Base-by-base conservation (phyloP, 306 rosid genomes). In the Leucaena leucocephala region DNA sequence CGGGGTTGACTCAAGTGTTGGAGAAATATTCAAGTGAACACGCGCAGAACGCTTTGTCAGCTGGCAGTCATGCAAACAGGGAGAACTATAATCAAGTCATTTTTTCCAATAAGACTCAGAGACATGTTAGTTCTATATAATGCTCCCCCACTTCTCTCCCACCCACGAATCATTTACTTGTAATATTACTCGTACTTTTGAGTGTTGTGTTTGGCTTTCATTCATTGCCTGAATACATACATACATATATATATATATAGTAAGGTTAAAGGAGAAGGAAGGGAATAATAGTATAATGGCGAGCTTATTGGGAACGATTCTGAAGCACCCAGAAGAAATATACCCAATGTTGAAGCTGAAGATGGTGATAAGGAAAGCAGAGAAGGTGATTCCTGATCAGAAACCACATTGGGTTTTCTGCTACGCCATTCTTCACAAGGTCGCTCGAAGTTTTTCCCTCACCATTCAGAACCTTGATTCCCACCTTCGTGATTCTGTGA, bases 321-420 rank as follows among this genome's bases (percentile, higher is more conserved):
- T 75, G 35, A 62, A n/a, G 21, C 71, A 75, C 17, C 79, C 71
- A 0, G 71, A 45, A 59, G 78, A 75, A 6, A 33, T 75, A 0
- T 62, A 75, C 6, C 71, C 71, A 1, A 5, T 62, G 35, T 39
- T 75, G 61, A 75, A 75, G 7, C 8, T 75, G 35, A 75, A 62
- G 27, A 45, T 61, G 71, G 79, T 38, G 36, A n/a, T 10, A 19
- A 61, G 71, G 71, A 66, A 75, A 0, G 71, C 79, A 3, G 71
- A 62, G 79, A 75, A 61, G 46, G 35, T 15, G n/a, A 75, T 75
- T 19, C 58, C 71, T 1, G 16, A 21, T 44, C 10, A 19, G 11
- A 17, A 61, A 16, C 78, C 78, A 4, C 78, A 75, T 6, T 75
- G 78, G 78, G 55, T 27, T 3, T 75, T 75, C 58, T 75, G 70